Evolutionary conservation across 805 yeast species (phyloP), one percentile per base, ranked within the genome.

Genomic region (Cyberlindnera mrakii): DNA sequence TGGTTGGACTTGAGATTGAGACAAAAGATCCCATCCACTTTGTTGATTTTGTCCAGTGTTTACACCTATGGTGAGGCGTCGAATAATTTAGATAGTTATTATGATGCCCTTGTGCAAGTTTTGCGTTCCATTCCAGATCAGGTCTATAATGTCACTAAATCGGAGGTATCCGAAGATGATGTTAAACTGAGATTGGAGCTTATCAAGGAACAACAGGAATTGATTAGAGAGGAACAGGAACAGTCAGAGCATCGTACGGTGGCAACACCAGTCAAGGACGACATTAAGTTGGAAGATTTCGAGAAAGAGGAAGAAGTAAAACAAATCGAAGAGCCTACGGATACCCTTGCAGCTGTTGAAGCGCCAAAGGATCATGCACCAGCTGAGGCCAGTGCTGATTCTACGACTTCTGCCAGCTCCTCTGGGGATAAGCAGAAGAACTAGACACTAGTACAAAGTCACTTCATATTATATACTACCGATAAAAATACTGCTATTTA

Each of bases 1-100:
- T 91, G 98, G 99, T 74, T 91, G 58, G 91, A 87, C 60, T 76
- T 91, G 70, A 77, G 98, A 58, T 71, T 91, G 48, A 78, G 85
- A 60, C 95, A 90, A 61, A 83, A 83, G 58, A 89, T 93, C 39
- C 99, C 99, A 5, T 85, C 96, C 3, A 86, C 97, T 5, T 69
- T 91, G 49, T 74, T 91, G 60, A 77, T 91, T 52, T 75, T 91
- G 60, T 80, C 91, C 16, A 82, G 90, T 43, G 96, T 97, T 16
- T 91, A 83, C 68, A 84, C 93, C 23, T 91, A 93, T 60, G 88
- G 89, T 49, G 78, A 74, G 18, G 72, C 82, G 29, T 63, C 71
- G 8, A 64, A 60, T 33, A 60, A 60, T 42, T 61, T 67, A 42
- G 75, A 77, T 47, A 59, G 72, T 35, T 83, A 85, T 60, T 87